Evolutionary conservation across 1,284 basidiomycete species (phyloP).

Genomic region (Ustilago curta): DNA sequence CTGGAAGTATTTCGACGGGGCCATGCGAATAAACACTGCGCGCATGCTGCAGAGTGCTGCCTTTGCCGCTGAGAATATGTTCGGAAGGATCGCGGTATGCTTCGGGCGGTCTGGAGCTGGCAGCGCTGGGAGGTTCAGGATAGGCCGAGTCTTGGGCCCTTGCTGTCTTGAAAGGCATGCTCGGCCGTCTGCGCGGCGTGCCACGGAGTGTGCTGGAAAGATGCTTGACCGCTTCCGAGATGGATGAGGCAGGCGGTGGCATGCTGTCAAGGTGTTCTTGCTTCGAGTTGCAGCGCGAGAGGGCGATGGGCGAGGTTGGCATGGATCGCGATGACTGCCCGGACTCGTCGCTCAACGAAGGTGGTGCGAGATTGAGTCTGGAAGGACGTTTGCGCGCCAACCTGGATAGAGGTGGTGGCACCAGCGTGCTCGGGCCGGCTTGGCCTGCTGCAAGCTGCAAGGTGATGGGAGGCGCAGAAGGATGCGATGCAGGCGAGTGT

Average conservation of each 20-base stretch:
- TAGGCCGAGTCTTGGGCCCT: conserved; percentile 5
- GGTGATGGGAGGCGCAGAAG: conserved; percentile 17
- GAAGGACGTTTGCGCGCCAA: conserved; percentile 47
- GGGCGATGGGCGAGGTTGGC: conserved; percentile 44
- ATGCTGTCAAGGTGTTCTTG: conserved; percentile 14
- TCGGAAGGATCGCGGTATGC: conserved; percentile 62
- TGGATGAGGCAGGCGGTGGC: conserved; percentile 8
- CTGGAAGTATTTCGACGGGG: conserved; percentile 87
- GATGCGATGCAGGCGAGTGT: conserved; percentile 1
- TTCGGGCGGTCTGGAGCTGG: conserved; percentile 51
- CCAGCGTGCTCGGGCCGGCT: conserved; percentile 18
- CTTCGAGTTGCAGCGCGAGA: conserved; percentile 25
- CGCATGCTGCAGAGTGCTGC: conserved; percentile 63
- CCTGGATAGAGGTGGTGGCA: conserved; percentile 17
- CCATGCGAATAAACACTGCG: conserved; percentile 78
- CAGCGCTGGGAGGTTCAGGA: conserved; percentile 29
- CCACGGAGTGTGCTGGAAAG: conserved; percentile 63
- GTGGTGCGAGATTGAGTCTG: conserved; percentile 39
- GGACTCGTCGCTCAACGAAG: conserved; percentile 24
- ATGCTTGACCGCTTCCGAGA: conserved; percentile 51
- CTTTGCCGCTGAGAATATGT: conserved; percentile 63
- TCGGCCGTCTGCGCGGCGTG: conserved; percentile 57
- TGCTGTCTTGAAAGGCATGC: conserved; percentile 55
- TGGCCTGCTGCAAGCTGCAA: conserved; percentile 15
- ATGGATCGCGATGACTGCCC: conserved; percentile 49